Evolutionary conservation across 495 filamentous ascomycete species (phyloP), one percentile per base, ranked within the genome.

Genomic region (Parmelia sp.): DNA sequence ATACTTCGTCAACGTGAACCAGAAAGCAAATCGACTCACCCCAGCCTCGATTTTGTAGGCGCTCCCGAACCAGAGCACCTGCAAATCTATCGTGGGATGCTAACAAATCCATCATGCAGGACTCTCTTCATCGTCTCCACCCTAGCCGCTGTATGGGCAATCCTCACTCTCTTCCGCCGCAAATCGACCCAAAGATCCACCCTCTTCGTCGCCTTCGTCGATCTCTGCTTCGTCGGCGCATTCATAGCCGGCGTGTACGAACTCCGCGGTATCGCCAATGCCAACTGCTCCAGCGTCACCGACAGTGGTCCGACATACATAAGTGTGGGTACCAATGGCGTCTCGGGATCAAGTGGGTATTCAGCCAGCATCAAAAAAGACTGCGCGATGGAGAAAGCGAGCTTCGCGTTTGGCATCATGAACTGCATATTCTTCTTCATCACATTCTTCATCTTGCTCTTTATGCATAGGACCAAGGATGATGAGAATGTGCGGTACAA

Each of bases 111-210:
- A 6, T 19, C n/a, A 15, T n/a, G 31, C 51, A 69, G 68, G 12
- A 81, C 95, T 65, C 86, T 96, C 67, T 96, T 96, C 85, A 96
- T 96, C 76, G 86, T 89, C 72, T 88, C 87, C 47, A 86, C 90
- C 4, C 82, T 96, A 55, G 92, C 83, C 19, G 78, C 84, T 37
- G 90, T 86, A 71, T 96, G 91, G 91, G 80, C 84, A 47, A 69
- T 95, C 73, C 86, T 84, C 73, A 96, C 92, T 7, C 76, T 96
- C 17, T 87, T 96, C 81, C 82, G 83, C 65, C 91, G 91, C 78
- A 83, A 86, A 70, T 87, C 88, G 39, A 86, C 88, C 47, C 79
- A 81, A 36, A 77, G 83, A 4, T 90, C 90, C 67, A 84, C 88
- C 49, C 71, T 77, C 66, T 96, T 95, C 82, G 87, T 95, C 66